Evolutionary conservation across 2,329 filamentous ascomycete genomes (phyloP).

Genomic region (Paecilomyces dactylethromorphus): DNA sequence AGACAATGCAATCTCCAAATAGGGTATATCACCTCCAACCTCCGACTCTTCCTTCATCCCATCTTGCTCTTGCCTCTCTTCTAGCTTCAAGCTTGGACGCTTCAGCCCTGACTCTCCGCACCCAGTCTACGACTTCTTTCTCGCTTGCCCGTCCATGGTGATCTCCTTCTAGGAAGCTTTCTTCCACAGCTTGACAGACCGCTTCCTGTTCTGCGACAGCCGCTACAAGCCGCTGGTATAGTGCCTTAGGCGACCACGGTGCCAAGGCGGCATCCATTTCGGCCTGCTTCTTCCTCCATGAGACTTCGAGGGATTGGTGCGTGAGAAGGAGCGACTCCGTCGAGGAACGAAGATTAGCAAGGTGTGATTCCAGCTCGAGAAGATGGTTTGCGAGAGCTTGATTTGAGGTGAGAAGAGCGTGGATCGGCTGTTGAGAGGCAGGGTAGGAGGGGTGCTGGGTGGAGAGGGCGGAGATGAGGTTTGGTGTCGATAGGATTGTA

Average conservation of each 20-base stretch:
- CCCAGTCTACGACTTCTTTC: conserved; percentile 79
- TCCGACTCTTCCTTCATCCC: conserved; percentile 92
- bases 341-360: conserved; percentile 51
- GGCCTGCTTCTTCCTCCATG: conserved; percentile 81
- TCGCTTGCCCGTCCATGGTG: conserved; percentile 56
- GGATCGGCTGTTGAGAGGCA: conserved; percentile 59
- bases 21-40: conserved; percentile 69
- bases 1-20: not conserved
- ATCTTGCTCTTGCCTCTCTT: conserved; percentile 80
- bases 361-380: conserved; percentile 38
- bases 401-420: conserved; percentile 63
- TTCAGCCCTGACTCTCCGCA: conserved; percentile 72
- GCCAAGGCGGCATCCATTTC: conserved; percentile 81
- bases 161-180: conserved; percentile 75
- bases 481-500: conserved; percentile 64
- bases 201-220: conserved; percentile 76
- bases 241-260: conserved; percentile 76
- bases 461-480: conserved; percentile 68
- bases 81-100: conserved; percentile 72
- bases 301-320: conserved; percentile 80
- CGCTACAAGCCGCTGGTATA: conserved; percentile 75
- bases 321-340: conserved; percentile 77
- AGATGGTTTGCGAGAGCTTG: conserved; percentile 55
- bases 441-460: conserved; percentile 67
- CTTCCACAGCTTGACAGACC: conserved; percentile 76